Evolutionary conservation across 768 basidiomycete species (phyloP).

Genomic region (Hydnomerulius pinastri): DNA sequence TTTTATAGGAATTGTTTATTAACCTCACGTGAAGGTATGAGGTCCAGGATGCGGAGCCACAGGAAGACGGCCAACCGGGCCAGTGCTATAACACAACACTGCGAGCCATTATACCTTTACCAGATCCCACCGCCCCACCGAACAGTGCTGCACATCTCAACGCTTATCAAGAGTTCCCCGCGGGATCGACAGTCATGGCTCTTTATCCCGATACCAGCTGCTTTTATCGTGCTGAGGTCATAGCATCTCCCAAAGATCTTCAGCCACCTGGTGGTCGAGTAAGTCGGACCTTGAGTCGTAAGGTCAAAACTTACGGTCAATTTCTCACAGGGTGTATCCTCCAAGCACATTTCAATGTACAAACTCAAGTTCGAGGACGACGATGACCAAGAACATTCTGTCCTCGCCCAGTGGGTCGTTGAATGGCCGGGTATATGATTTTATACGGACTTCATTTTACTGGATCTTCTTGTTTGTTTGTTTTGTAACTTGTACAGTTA

Average conservation of each 20-base stretch:
- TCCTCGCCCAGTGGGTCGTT: conserved; percentile 79
- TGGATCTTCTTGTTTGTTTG: background rate
- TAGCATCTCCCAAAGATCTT: conserved; percentile 59
- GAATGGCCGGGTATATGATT: conserved; percentile 62
- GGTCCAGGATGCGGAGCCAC: conserved; percentile 83
- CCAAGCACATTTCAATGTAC: conserved; percentile 60
- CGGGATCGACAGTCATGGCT: conserved; percentile 77
- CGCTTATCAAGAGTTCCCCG: conserved; percentile 70
- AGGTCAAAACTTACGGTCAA: conserved; percentile 9
- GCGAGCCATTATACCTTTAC: conserved; percentile 75
- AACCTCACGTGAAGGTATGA: conserved; percentile 57
- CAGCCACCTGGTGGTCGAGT: conserved; percentile 40
- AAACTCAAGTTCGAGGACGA: conserved; percentile 89
- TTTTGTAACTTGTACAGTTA: background rate
- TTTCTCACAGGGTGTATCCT: conserved; percentile 30
- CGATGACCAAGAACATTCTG: conserved; percentile 77
- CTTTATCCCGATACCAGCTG: conserved; percentile 91
- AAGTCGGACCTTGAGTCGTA: conserved; percentile 19
- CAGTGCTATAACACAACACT: conserved; percentile 69
- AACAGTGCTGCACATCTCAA: conserved; percentile 65
- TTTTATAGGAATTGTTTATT: background rate
- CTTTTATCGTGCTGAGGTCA: conserved; percentile 86
- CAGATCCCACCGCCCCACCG: conserved; percentile 62
- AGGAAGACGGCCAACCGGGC: conserved; percentile 78
- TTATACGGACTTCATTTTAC: background rate